phyloP scores from a whole-genome alignment of 768 basidiomycete genomes.

The Suillus subluteus region DNA sequence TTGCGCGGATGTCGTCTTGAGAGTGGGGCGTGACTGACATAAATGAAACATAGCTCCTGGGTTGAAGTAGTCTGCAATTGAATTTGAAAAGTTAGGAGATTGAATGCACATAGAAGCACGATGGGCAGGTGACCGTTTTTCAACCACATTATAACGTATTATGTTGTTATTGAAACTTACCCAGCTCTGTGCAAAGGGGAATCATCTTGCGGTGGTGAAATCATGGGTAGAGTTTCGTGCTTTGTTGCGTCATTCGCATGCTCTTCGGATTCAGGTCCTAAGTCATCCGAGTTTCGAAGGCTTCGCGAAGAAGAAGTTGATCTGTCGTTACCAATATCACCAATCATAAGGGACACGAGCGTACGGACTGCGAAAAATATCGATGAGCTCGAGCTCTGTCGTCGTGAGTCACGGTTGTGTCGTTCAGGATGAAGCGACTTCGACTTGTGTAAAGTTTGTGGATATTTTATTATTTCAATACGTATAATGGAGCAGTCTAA shows the following conservation, averaged over 20 bases:
- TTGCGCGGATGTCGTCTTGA: slow-evolving; percentile 64
- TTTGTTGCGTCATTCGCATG: slow-evolving; percentile 6
- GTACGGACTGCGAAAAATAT: neutral
- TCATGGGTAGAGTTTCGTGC: slow-evolving; percentile 17
- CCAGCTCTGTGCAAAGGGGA: slow-evolving; percentile 56
- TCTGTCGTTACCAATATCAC: neutral
- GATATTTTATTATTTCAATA: neutral
- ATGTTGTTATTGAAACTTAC: slow-evolving; percentile 39
- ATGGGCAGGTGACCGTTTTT: slow-evolving; percentile 13
- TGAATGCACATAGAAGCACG: slow-evolving; percentile 17
- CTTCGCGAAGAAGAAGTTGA: slow-evolving; percentile 7
- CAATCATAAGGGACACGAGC: slow-evolving; percentile 2
- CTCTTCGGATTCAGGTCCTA: neutral
- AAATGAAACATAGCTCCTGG: slow-evolving; percentile 47
- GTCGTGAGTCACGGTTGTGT: neutral
- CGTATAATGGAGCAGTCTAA: neutral
- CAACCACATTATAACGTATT: slow-evolving; percentile 10
- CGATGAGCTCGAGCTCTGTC: neutral
- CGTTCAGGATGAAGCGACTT: neutral
- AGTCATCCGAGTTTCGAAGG: neutral
- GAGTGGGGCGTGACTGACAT: slow-evolving; percentile 46
- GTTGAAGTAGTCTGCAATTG: slow-evolving; percentile 55
- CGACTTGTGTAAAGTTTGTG: neutral
- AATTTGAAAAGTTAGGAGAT: slow-evolving; percentile 18
- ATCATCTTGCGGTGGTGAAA: slow-evolving; percentile 37